Evolutionary conservation across 78 protist genomes (phyloP).

Genomic region (Dictyostelium discoideum): dicty_2.7 NC_007091.3:3075501-3076000

Average conservation of each 20-base stretch:
- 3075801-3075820: background rate
- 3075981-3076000: background rate
- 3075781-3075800: background rate
- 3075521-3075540: background rate
- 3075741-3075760: background rate
- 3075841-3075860: background rate
- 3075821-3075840: no score
- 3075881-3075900: background rate
- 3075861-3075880: background rate
- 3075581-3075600: background rate
- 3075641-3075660: background rate
- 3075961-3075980: background rate
- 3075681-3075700: background rate
- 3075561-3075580: no score
- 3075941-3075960: background rate
- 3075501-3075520: no score
- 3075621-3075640: background rate
- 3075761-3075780: background rate
- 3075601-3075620: background rate
- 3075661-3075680: background rate
- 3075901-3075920: background rate
- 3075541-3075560: background rate
- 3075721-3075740: no score
- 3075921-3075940: no score
- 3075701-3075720: background rate